Base-by-base conservation (phyloP, 495 filamentous ascomycete species). In the Trichoderma orchidacearum region DNA sequence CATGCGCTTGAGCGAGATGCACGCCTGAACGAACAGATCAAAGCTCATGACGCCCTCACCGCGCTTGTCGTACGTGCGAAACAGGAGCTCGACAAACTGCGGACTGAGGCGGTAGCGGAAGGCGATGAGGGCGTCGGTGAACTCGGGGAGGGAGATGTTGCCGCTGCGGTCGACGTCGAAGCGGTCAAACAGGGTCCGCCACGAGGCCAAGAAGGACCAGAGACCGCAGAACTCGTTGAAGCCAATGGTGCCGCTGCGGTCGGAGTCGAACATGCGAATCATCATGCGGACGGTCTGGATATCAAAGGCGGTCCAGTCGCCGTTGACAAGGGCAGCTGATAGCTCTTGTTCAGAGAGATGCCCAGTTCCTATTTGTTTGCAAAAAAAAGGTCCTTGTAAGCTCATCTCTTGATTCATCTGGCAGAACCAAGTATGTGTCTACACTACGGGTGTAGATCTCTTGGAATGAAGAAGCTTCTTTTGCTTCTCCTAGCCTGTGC, bases 231-330 rank as follows among this genome's bases (percentile, higher is more conserved):
- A 98, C 70, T 98, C 93, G 60, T 95, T 85, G 67, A 96, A 98
- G 51, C 82, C 87, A 65, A 98, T 95, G 5, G 83, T 87, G 50
- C 92, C 90, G 56, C 80, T 86, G 57, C 87, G 85, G 72, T 96
- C 86, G 60, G 77, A 83, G 72, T 97, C 93, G 71, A 98, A 98
- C 93, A 97, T 97, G 65, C 85, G 83, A 59, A 97, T 96, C 93
- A 98, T 97, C 89, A 96, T 94, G 59, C 85, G 85, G 57, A 98
- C 89, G 3, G 93, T 98, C 61, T 95, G 87, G n/a, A 85, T 82
- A 71, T 98, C 94, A 68, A 98, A 98, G 4, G 86, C 80, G 5
- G 88, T 86, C 78, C 84, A 97, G 74, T 98, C 93, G 41, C 90
- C 92, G 68, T 98, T 98, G 36, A 98, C 94, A 8, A 98, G 83